Evolutionary conservation across 1,284 basidiomycete species (phyloP).

Genomic region (Rhodotorula mucilaginosa): DNA sequence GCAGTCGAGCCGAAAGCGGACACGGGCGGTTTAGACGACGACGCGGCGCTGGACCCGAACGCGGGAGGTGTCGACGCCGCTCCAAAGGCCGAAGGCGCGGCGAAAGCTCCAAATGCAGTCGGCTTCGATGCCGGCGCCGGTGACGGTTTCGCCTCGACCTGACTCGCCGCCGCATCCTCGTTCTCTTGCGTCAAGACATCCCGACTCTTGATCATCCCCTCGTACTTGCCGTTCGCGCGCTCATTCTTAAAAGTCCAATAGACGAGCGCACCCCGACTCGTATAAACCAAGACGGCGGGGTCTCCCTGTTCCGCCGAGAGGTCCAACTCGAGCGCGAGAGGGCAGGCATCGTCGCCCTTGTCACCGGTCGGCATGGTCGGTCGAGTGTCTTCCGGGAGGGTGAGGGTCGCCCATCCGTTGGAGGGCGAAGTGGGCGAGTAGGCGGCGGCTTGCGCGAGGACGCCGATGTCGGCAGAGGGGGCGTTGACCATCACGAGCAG

Average conservation of each 20-base stretch:
- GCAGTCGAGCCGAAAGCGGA: slow-evolving; percentile 7
- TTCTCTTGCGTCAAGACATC: slow-evolving; percentile 36
- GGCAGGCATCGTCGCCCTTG: slow-evolving; percentile 51
- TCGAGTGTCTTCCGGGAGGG: slow-evolving; percentile 55
- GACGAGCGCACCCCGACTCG: slow-evolving; percentile 55
- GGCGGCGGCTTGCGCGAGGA: slow-evolving; percentile 40
- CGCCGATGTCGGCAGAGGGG: slow-evolving; percentile 49
- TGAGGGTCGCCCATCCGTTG: slow-evolving; percentile 51
- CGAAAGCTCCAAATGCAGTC: slow-evolving; percentile 27
- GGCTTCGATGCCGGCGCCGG: background rate
- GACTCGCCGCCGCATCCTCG: background rate
- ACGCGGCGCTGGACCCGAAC: background rate
- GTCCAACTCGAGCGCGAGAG: slow-evolving; percentile 55
- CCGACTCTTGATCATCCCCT: slow-evolving; percentile 48
- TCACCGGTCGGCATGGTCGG: slow-evolving; percentile 53
- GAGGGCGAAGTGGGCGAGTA: background rate
- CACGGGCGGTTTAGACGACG: background rate
- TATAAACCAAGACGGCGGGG: slow-evolving; percentile 54
- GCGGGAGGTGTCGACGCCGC: background rate
- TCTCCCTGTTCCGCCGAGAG: slow-evolving; percentile 52
- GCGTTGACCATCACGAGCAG: slow-evolving; percentile 52
- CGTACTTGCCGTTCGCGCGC: slow-evolving; percentile 48
- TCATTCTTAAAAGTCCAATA: slow-evolving; percentile 54
- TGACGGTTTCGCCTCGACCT: slow-evolving; percentile 19
- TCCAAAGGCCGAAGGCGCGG: slow-evolving; percentile 20